These are phyloP conservation scores for Acacia pycnantha DNA, from an alignment of 331 rosid genomes.

Conservation along the genomic window DNA sequence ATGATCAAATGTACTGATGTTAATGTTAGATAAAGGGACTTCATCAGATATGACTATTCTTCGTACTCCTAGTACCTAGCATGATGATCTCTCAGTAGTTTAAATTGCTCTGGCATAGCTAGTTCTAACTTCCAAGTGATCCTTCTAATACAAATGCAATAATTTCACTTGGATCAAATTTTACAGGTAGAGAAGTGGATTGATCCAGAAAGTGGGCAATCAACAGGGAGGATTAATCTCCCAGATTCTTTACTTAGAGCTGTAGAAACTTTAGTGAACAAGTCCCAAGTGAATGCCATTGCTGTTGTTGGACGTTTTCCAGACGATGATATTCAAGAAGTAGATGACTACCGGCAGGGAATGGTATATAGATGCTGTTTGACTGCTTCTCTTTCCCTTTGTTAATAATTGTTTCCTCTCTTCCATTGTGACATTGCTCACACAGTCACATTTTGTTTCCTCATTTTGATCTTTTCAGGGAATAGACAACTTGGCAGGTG, in stretches of 20 bases:
- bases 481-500: conserved; percentile 81
- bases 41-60: not conserved
- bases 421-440: not conserved
- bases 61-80: not conserved
- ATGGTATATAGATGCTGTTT: conserved; percentile 46
- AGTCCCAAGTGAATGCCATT: conserved; percentile 66
- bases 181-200: conserved; percentile 86
- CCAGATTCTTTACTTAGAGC: conserved; percentile 81
- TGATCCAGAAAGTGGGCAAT: conserved; percentile 75
- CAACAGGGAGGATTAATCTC: conserved; percentile 79
- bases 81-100: too few relatives aligned
- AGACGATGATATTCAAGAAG: conserved; percentile 65
- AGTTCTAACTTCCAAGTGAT: not conserved
- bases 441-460: conserved; percentile 14
- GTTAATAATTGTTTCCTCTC: not conserved
- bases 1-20: not conserved
- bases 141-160: conserved; percentile 16
- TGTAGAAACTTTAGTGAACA: conserved; percentile 49
- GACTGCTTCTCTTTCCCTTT: conserved; percentile 18
- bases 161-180: conserved; percentile 29
- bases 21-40: too few relatives aligned
- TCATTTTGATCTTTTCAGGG: conserved; percentile 50
- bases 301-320: conserved; percentile 94
- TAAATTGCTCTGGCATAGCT: too few relatives aligned
- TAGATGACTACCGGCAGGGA: conserved; percentile 78